These are phyloP conservation scores for Cladophialophora psammophila DNA, from an alignment of 2,329 filamentous ascomycete genomes.

Conservation along the genomic window DNA sequence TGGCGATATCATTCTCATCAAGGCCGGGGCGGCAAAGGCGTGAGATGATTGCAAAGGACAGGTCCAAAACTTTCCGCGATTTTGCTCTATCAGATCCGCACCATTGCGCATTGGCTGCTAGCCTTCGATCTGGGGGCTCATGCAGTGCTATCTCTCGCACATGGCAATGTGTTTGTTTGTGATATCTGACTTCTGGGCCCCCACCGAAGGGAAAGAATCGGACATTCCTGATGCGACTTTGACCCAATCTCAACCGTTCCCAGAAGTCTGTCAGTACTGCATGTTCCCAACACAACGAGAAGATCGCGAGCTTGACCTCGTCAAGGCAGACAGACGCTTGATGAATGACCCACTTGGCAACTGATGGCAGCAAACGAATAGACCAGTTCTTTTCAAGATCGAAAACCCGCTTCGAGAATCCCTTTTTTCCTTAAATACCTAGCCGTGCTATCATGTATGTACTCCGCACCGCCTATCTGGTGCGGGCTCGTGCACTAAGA, in stretches of 20 bases:
- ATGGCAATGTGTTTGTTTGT: no score
- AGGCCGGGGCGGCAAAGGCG: constrained; percentile 63
- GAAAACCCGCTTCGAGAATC: no score
- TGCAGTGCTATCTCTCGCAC: not conserved
- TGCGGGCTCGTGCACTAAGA: no score
- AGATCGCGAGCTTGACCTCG: not conserved
- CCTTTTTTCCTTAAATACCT: no score
- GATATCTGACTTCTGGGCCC: not conserved
- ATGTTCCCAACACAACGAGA: not conserved
- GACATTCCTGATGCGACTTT: not conserved
- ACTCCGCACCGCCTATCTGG: no score
- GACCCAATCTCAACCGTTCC: not conserved
- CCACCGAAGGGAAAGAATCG: not conserved
- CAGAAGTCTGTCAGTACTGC: not conserved
- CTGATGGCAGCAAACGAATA: no score
- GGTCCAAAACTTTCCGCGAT: not conserved
- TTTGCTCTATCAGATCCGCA: not conserved
- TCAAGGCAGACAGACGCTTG: no score
- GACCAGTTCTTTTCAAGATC: no score
- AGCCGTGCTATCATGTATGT: no score
- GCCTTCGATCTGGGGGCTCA: not conserved
- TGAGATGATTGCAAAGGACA: constrained; percentile 34
- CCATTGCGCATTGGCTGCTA: not conserved
- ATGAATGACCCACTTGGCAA: no score
- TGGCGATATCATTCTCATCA: constrained; percentile 78